Conservation (phyloP, 2,329 filamentous ascomycete genomes). For the Dendrostoma leiphaemia region DNA sequence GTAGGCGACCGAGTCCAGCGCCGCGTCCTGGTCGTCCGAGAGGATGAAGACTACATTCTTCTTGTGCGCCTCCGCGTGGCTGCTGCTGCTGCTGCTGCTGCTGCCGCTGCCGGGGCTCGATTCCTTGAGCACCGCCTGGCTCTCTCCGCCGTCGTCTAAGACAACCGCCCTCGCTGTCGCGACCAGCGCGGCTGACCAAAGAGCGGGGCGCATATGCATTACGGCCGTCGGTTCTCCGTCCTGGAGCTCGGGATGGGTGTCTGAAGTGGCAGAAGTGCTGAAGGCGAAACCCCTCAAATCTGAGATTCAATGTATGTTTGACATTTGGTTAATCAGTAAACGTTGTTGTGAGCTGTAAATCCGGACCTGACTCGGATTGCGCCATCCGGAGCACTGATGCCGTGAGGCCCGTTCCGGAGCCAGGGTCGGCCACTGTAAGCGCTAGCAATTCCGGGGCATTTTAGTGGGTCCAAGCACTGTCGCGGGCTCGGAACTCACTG, state of each 20-base stretch:
- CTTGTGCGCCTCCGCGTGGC: too few relatives aligned
- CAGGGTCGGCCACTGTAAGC: too few relatives aligned
- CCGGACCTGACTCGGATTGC: neutral
- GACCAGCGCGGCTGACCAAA: conserved; percentile 6
- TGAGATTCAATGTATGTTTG: too few relatives aligned
- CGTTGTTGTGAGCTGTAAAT: too few relatives aligned
- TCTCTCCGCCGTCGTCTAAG: neutral
- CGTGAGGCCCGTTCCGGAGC: neutral
- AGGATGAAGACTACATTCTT: conserved; percentile 65
- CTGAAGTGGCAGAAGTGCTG: too few relatives aligned
- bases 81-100: neutral
- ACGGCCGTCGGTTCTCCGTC: neutral
- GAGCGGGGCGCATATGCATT: conserved; percentile 1
- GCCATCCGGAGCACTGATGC: neutral
- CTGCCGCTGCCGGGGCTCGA: neutral
- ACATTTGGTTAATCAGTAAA: too few relatives aligned
- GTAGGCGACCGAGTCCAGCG: conserved; percentile 59
- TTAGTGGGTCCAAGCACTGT: too few relatives aligned
- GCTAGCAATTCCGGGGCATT: neutral
- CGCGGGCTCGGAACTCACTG: too few relatives aligned
- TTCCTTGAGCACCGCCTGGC: conserved; percentile 8
- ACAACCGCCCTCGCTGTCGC: conserved; percentile 1
- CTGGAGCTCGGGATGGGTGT: too few relatives aligned
- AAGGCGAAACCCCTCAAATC: too few relatives aligned
- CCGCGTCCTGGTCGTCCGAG: conserved; percentile 66